phyloP scores from a whole-genome alignment of 768 basidiomycete genomes.

The Phylloporus rhodoxanthus region DNA sequence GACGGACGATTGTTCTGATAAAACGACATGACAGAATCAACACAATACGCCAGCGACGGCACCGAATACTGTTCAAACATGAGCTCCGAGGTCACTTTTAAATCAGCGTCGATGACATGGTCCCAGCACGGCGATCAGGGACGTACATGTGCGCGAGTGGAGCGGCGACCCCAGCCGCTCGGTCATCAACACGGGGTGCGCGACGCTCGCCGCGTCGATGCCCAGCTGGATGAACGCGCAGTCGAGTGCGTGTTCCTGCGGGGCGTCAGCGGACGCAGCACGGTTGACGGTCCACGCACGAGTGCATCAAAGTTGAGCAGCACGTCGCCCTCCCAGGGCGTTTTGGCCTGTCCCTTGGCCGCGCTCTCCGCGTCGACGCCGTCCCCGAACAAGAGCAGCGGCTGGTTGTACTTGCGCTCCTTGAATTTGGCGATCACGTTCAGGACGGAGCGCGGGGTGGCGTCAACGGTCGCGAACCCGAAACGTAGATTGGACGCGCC shows the following conservation, averaged over 20 bases:
- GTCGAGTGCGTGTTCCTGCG: conserved; percentile 91
- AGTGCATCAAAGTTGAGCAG: conserved; percentile 87
- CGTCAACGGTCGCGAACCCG: conserved; percentile 57
- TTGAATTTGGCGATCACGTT: conserved; percentile 85
- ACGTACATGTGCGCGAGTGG: conserved; percentile 80
- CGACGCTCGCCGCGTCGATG: conserved; percentile 66
- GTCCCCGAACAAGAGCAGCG: conserved; percentile 82
- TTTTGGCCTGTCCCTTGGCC: conserved; percentile 68
- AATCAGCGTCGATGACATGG: not conserved
- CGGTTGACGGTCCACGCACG: conserved; percentile 46
- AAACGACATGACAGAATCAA: conserved; percentile 91
- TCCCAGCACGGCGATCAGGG: not conserved
- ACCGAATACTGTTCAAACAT: conserved; percentile 91
- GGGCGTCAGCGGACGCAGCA: conserved; percentile 3
- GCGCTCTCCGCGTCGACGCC: conserved; percentile 84
- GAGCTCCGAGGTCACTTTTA: conserved; percentile 85
- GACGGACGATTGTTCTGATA: conserved; percentile 64
- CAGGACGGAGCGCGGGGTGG: conserved; percentile 49
- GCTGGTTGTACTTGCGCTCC: conserved; percentile 79
- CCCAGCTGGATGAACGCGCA: conserved; percentile 85
- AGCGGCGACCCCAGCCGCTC: conserved; percentile 85
- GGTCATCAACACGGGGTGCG: conserved; percentile 90
- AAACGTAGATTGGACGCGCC: conserved; percentile 79
- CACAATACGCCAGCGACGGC: conserved; percentile 79
- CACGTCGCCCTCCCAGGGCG: conserved; percentile 93